phyloP scores from a whole-genome alignment of 2,329 filamentous ascomycete genomes.

The Lasiodiplodia gonubiensis region DNA sequence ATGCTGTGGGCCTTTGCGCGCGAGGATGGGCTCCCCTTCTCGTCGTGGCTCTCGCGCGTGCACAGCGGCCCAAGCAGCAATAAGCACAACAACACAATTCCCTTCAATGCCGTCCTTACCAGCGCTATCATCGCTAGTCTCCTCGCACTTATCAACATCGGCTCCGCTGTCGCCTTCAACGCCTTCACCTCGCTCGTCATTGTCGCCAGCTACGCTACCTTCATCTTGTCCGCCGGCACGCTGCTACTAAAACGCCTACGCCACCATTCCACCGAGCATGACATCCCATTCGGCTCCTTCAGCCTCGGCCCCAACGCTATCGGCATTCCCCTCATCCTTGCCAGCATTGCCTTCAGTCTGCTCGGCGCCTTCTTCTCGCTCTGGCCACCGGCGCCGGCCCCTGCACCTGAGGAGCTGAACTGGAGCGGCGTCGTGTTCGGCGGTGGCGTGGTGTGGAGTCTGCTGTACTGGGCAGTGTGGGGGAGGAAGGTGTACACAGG shows the following conservation, averaged over 20 bases:
- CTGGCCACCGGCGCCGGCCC: conserved; percentile 36
- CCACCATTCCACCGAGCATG: neutral
- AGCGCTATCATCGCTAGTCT: conserved; percentile 42
- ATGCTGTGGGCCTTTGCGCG: conserved; percentile 53
- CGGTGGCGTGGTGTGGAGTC: conserved; percentile 32
- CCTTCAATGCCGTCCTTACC: neutral
- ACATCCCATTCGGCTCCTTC: conserved; percentile 32
- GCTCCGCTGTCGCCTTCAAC: conserved; percentile 41
- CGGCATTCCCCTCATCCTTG: conserved; percentile 36
- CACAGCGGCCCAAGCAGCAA: conserved; percentile 36
- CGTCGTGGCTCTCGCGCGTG: conserved; percentile 39
- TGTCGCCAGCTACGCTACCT: conserved; percentile 7
- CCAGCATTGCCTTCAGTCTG: conserved; percentile 35
- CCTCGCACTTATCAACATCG: conserved; percentile 59
- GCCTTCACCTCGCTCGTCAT: conserved; percentile 17
- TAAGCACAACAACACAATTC: conserved; percentile 37
- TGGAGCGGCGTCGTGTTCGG: conserved; percentile 38
- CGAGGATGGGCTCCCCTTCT: conserved; percentile 51
- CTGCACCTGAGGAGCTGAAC: conserved; percentile 38
- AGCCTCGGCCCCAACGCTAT: conserved; percentile 2
- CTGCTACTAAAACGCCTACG: conserved; percentile 27
- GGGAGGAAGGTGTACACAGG: conserved; percentile 38
- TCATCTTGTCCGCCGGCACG: conserved; percentile 26
- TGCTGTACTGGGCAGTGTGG: conserved; percentile 36
- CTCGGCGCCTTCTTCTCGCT: conserved; percentile 38